phyloP scores from a whole-genome alignment of 2,329 filamentous ascomycete species.

The Phialophora chinensis region DNA sequence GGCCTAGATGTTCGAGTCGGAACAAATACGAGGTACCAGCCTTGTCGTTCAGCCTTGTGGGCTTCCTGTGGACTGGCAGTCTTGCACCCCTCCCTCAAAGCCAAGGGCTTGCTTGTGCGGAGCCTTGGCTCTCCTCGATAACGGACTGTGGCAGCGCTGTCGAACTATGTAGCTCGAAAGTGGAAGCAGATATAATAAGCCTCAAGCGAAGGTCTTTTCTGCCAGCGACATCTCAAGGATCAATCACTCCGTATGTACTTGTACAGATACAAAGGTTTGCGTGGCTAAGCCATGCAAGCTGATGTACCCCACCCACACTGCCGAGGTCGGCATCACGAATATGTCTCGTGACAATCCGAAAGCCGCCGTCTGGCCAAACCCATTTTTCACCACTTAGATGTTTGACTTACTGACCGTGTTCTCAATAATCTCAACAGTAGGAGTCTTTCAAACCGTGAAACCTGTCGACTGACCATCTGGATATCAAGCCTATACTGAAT shows the following conservation, averaged over 20 bases:
- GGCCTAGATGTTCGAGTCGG: no score
- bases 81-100: no score
- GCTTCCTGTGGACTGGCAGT: no score
- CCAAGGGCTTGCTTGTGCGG: no score
- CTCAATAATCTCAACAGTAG: constrained; percentile 1
- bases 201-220: no score
- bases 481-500: not conserved
- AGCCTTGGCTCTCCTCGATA: no score
- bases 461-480: not conserved
- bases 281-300: not conserved
- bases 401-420: not conserved
- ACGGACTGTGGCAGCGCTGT: no score
- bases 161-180: no score
- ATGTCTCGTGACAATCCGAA: constrained; percentile 3
- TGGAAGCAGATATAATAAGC: no score
- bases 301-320: not conserved
- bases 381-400: constrained; percentile 1
- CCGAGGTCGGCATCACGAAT: not conserved
- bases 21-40: no score
- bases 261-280: not conserved
- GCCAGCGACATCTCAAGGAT: not conserved
- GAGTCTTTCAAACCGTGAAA: not conserved
- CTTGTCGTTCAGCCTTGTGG: no score
- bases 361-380: not conserved
- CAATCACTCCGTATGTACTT: not conserved